These are phyloP conservation scores for Fonsecaea multimorphosa DNA, from an alignment of 2,329 filamentous ascomycete species.

Conservation along the genomic window DNA sequence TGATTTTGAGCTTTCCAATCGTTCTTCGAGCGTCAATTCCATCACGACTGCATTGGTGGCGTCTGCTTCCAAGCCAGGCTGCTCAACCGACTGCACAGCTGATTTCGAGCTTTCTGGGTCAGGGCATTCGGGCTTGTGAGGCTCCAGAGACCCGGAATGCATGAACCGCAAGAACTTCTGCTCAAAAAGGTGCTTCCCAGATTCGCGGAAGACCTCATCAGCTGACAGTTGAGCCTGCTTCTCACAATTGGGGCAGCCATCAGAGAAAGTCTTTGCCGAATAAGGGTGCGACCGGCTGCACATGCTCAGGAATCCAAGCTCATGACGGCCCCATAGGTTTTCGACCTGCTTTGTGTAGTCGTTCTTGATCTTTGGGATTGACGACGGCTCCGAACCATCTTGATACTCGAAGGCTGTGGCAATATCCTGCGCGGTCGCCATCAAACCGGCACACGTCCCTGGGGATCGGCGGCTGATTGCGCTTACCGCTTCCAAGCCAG, in stretches of 20 bases:
- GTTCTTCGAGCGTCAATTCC: background rate
- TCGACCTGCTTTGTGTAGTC: conserved; percentile 23
- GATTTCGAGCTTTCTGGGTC: background rate
- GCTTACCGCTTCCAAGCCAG: conserved; percentile 1
- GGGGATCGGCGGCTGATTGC: conserved; percentile 3
- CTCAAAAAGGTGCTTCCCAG: conserved; percentile 27
- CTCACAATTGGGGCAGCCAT: conserved; percentile 37
- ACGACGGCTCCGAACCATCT: background rate
- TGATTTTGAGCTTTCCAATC: background rate
- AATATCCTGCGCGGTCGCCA: conserved; percentile 10
- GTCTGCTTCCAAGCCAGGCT: background rate
- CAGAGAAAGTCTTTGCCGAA: conserved; percentile 31
- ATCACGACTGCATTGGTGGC: background rate
- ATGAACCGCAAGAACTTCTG: conserved; percentile 19
- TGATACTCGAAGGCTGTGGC: background rate
- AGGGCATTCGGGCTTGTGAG: too few relatives aligned
- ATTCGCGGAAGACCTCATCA: conserved; percentile 17
- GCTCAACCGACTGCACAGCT: background rate
- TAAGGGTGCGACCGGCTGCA: conserved; percentile 33
- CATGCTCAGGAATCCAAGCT: conserved; percentile 20
- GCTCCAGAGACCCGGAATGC: background rate
- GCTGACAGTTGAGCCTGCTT: conserved; percentile 15
- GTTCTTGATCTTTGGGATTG: conserved; percentile 23
- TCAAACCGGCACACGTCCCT: background rate
- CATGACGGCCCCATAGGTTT: conserved; percentile 29